phyloP scores from a whole-genome alignment of 2,329 filamentous ascomycete species.

The Pseudonectria buxi region DNA sequence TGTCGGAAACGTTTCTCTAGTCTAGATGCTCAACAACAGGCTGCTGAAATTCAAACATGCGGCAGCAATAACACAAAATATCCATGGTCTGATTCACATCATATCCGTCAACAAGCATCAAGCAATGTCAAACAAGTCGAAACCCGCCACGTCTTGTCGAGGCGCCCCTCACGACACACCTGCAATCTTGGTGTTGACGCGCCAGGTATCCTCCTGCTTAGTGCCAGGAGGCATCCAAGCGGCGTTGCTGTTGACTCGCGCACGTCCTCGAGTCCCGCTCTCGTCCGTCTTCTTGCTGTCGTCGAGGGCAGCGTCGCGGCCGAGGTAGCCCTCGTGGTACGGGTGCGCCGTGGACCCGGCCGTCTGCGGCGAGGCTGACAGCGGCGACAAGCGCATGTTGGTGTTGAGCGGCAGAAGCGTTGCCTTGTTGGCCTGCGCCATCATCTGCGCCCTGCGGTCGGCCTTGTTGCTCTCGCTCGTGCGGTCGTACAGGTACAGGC shows the following conservation, averaged over 20 bases:
- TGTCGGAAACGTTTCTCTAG: too few species aligned
- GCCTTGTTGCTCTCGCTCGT: constrained; percentile 83
- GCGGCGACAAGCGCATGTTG: constrained; percentile 23
- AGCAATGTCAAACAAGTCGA: neutral
- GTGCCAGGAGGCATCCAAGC: constrained; percentile 74
- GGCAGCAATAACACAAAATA: too few species aligned
- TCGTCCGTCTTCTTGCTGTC: constrained; percentile 55
- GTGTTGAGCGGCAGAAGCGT: constrained; percentile 62
- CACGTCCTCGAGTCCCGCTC: constrained; percentile 32
- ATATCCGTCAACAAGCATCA: too few species aligned
- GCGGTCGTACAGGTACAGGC: constrained; percentile 91
- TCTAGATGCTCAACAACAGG: too few species aligned
- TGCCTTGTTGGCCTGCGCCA: constrained; percentile 33
- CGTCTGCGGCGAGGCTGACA: constrained; percentile 16
- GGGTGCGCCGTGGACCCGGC: constrained; percentile 28
- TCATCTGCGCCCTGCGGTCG: constrained; percentile 70
- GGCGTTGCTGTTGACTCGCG: constrained; percentile 31
- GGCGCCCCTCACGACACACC: constrained; percentile 18
- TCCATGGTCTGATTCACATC: too few species aligned
- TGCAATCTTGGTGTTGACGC: constrained; percentile 28
- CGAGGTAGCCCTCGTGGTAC: constrained; percentile 41
- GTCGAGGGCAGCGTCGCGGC: constrained; percentile 27
- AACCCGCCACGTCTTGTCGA: constrained; percentile 8
- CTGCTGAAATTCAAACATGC: too few species aligned
- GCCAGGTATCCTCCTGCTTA: constrained; percentile 81